Percentiles rank a stretch among this genome's conserved stretches.
These are phyloP conservation scores for Phlebopus sp. DNA, from an alignment of 1,284 basidiomycete species.

Conservation along the genomic window DNA sequence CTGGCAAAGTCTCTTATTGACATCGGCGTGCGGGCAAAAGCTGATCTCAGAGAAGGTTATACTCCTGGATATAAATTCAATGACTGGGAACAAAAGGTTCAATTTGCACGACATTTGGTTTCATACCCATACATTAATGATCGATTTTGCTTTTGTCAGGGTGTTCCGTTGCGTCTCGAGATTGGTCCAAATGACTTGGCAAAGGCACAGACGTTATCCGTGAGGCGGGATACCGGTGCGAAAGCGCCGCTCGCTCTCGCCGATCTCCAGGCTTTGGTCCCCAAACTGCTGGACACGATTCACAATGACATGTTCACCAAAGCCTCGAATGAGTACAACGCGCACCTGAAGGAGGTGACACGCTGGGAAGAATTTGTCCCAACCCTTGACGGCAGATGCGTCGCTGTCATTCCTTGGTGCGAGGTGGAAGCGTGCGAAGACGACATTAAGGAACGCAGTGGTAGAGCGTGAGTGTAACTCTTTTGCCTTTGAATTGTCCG, in stretches of 20 bases:
- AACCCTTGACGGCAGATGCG: constrained; percentile 85
- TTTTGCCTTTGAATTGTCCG: constrained; percentile 8
- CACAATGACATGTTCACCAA: constrained; percentile 86
- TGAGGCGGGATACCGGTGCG: constrained; percentile 84
- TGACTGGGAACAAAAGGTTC: constrained; percentile 96
- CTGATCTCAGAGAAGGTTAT: constrained; percentile 92
- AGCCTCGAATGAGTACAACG: constrained; percentile 76
- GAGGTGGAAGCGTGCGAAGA: constrained; percentile 94
- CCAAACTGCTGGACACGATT: constrained; percentile 78
- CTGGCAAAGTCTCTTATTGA: constrained; percentile 71
- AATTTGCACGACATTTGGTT: neutral
- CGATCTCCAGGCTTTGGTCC: constrained; percentile 58
- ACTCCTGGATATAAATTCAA: constrained; percentile 99
- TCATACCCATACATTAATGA: neutral
- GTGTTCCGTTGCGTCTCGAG: constrained; percentile 95
- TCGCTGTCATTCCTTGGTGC: constrained; percentile 95
- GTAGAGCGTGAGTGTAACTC: constrained; percentile 64
- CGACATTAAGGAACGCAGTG: constrained; percentile 95
- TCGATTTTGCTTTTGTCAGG: constrained; percentile 44
- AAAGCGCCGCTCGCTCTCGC: constrained; percentile 76
- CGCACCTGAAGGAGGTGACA: constrained; percentile 72
- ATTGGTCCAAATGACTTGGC: constrained; percentile 92
- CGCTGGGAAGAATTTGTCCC: constrained; percentile 93
- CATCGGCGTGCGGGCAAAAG: constrained; percentile 80
- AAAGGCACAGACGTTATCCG: constrained; percentile 80